Evolutionary conservation across 306 rosid species (phyloP), one percentile per base, ranked within the genome.

Genomic region (Citrullus amarus): DNA sequence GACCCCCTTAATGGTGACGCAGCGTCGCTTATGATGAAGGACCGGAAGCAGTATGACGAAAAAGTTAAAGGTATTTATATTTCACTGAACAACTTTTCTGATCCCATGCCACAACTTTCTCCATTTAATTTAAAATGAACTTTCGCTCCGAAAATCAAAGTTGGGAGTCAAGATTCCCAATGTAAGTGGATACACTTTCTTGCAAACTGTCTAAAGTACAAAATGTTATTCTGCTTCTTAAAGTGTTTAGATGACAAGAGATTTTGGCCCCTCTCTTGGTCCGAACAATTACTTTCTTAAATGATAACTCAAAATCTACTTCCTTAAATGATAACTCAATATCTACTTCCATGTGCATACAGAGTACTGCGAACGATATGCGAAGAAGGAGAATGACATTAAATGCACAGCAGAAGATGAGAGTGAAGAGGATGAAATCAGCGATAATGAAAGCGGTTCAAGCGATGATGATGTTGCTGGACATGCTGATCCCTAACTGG

Each of bases 1-100:
- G 98, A 96, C 84, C 99, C 99, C 61, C 91, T 96, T 38, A 96
- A 96, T 39, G 97, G 98, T 25, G 99, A 96, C 79, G 99, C 98
- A 20, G 99, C 98, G 8, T 93, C 99, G 8, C 86, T 96, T 79
- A 91, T 96, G 99, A 90, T 96, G 97, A 96, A 96, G 91, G 98
- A 96, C 76, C 88, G 83, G 39, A 91, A 91, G 84, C 82, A 85
- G 68, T 96, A 96, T 77, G 98, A 93, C 80, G 91, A 96, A 80
- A 96, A 96, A 89, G 98, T 96, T 81, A 96, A 91, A 93, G 99
- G 99, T 93, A 50, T 30, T 20, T 22, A 30, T 51, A 28, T 51
- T 32, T 51, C 28, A 9, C 8, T 25, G 57, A 41, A n/a, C 55
- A 43, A 43, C 75, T 68, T 68, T 20, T 68, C 54, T 43, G 20